Evolutionary conservation across 352 stramenopile genomes (phyloP), one percentile per base, ranked within the genome.

Genomic region (Phytophthora niederhauseri): DNA sequence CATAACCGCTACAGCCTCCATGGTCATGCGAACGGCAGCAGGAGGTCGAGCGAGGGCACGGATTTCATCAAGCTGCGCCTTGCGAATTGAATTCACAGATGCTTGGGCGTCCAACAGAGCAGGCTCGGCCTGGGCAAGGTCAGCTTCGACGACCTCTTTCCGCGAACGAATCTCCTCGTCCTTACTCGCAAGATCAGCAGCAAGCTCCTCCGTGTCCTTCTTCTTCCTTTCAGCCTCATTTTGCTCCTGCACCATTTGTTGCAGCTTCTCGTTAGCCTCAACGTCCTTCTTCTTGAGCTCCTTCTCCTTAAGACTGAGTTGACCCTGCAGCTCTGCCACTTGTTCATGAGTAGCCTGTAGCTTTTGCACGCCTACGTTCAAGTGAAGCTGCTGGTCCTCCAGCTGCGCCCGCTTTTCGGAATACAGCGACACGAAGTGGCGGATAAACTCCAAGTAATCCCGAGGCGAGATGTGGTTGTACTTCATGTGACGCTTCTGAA

Each of bases 21-120:
- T 85, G 2, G 98, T 99, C 70, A 99, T 89, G 52, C 98, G 95
- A 26, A 99, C 97, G 58, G 98, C 98, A 50, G 82, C 81, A 34
- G 98, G 98, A 58, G 98, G 98, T 53, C 95, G 93, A 11, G 91
- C 92, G 12, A 99, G 82, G 17, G 96, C 94, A 68, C 97, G 89
- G 57, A 99, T 98, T 78, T 99, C 98, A 75, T 99, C 98, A 22
- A 99, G 87, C 77, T 99, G 97, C 17, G 92, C 82, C 72, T 99
- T 99, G 54, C 98, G 98, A 70, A 99, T 99, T 45, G 94, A 98
- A 65, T 98, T 97, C 52, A 99, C 98, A 57, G 87, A 98, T 34
- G 94, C 88, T 68, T 99, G 96, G 0, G 98, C 98, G 64, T 97
- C 95, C 50, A 98, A 67, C 45, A 99, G 85, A 45, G 98, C 97